Percentiles rank a stretch among this genome's conserved stretches.
Evolutionary conservation across 257 asterid species (phyloP).

Genomic region (Buddleja alternifolia): DNA sequence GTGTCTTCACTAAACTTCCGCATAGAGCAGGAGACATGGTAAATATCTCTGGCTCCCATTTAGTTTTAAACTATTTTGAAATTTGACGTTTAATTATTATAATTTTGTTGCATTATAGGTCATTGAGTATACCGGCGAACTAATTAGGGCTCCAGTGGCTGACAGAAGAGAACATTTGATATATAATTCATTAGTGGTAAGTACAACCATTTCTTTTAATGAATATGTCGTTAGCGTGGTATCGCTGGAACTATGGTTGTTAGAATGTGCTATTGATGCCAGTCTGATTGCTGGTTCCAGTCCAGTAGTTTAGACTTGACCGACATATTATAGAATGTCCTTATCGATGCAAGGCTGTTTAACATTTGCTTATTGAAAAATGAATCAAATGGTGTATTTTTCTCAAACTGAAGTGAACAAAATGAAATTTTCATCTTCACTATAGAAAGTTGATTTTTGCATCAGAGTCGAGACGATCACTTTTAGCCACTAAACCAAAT

Average conservation of each 20-base stretch:
- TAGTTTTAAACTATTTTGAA: constrained; percentile 24
- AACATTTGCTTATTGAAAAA: background rate
- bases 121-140: constrained; percentile 92
- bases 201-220: constrained; percentile 36
- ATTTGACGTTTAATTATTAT: constrained; percentile 21
- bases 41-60: constrained; percentile 34
- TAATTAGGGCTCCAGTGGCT: constrained; percentile 88
- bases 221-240: constrained; percentile 16
- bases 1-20: constrained; percentile 81
- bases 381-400: background rate
- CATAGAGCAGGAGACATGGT: constrained; percentile 99
- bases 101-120: constrained; percentile 54
- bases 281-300: constrained; percentile 12
- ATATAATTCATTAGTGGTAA: constrained; percentile 94
- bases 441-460: background rate
- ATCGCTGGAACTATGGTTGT: constrained; percentile 15
- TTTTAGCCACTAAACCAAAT: background rate
- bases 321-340: background rate
- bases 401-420: background rate
- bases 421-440: background rate
- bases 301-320: constrained; percentile 14
- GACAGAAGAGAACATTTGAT: constrained; percentile 92
- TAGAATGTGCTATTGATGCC: constrained; percentile 1
- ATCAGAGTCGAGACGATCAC: background rate
- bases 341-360: constrained; percentile 2